Percentiles rank a stretch among this genome's conserved stretches.
These are phyloP conservation scores for Mastigamoeba balamuthi DNA, from an alignment of 78 protist species.

Conservation along the genomic window DNA sequence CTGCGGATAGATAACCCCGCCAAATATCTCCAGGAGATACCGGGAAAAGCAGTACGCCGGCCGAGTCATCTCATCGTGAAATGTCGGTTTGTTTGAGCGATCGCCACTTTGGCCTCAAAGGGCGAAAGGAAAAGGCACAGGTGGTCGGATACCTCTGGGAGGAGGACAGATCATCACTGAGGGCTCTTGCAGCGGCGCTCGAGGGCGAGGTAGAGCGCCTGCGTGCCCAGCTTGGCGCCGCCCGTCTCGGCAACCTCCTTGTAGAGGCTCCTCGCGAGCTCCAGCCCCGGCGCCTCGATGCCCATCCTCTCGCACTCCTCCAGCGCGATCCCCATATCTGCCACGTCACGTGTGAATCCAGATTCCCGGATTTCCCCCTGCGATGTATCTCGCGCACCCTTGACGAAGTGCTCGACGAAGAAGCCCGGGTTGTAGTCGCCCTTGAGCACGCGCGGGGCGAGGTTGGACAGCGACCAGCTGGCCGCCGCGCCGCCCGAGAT, in stretches of 20 bases:
- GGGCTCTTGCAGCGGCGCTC: conserved; percentile 11
- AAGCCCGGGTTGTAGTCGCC: conserved; percentile 66
- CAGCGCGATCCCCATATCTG: conserved; percentile 54
- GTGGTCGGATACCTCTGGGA: too few relatives aligned
- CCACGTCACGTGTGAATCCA: too few relatives aligned
- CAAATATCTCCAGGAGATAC: too few relatives aligned
- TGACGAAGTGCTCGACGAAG: conserved; percentile 67
- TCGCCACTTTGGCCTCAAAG: too few relatives aligned
- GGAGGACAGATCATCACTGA: too few relatives aligned
- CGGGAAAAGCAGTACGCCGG: too few relatives aligned
- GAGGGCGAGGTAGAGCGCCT: conserved; percentile 44
- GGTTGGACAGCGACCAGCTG: conserved; percentile 16
- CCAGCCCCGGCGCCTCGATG: conserved; percentile 50
- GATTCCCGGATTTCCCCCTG: too few relatives aligned
- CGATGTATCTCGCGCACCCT: too few relatives aligned
- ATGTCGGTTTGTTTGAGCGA: too few relatives aligned
- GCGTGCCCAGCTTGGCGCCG: conserved; percentile 45
- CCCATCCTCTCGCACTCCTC: conserved; percentile 21
- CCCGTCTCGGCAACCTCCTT: conserved; percentile 12
- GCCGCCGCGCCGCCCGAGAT: conserved; percentile 58
- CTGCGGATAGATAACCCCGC: too few relatives aligned
- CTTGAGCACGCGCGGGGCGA: conserved; percentile 34
- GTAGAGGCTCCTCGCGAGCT: conserved; percentile 33
- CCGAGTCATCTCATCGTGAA: too few relatives aligned
- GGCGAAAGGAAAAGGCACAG: too few relatives aligned